Evolutionary conservation across 306 rosid genomes (phyloP).

Genomic region (Leucaena leucocephala): DNA sequence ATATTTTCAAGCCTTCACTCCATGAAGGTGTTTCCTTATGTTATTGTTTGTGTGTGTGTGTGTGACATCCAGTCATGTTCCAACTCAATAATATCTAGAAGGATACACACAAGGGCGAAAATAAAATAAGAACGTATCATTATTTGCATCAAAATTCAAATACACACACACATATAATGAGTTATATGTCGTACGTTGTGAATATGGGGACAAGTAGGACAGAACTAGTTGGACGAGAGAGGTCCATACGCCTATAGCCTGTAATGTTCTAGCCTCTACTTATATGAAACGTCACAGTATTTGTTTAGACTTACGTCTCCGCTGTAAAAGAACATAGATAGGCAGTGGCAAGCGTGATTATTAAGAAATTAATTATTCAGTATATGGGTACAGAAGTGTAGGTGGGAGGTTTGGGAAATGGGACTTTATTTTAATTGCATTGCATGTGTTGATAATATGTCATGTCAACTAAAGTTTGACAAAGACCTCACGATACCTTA

Average conservation of each 20-base stretch:
- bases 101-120: not conserved
- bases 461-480: slow-evolving; percentile 16
- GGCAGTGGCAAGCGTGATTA: not conserved
- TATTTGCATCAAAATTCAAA: too few species aligned
- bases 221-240: slow-evolving; percentile 53
- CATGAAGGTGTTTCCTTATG: slow-evolving; percentile 8
- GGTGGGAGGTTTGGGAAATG: slow-evolving; percentile 37
- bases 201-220: slow-evolving; percentile 52
- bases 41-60: not conserved
- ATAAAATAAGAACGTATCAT: too few species aligned
- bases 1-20: slow-evolving; percentile 34
- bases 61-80: slow-evolving; percentile 42
- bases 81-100: slow-evolving; percentile 29
- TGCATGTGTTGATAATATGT: not conserved
- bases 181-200: not conserved
- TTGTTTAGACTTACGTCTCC: too few species aligned
- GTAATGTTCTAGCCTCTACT: slow-evolving; percentile 34
- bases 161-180: not conserved
- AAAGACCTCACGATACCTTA: not conserved
- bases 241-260: slow-evolving; percentile 61
- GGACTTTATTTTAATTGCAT: not conserved
- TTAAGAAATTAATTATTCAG: not conserved
- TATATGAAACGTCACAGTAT: too few species aligned
- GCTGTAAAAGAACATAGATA: too few species aligned
- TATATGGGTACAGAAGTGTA: not conserved